These are phyloP conservation scores for Fraxinus baroniana DNA, from an alignment of 305 asterid genomes.

Conservation along the genomic window DNA sequence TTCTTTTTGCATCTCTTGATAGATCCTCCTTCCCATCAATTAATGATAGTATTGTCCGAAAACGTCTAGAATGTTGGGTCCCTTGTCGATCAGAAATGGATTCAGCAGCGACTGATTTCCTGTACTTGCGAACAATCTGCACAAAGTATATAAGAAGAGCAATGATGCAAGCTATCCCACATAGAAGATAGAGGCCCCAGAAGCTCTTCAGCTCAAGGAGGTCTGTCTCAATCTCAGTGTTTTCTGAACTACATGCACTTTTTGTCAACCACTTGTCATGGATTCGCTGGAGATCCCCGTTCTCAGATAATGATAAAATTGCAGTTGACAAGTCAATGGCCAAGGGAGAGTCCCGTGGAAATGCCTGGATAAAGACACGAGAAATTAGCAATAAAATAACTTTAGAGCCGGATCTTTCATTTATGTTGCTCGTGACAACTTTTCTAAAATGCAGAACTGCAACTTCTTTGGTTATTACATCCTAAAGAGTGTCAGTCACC, in stretches of 20 bases:
- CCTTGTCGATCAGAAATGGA: conserved; percentile 27
- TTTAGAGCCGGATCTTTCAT: not conserved
- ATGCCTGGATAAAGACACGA: conserved; percentile 46
- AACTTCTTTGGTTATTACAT: not conserved
- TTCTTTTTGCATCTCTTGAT: conserved; percentile 50
- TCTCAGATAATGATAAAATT: conserved; percentile 64
- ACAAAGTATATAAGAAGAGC: conserved; percentile 56
- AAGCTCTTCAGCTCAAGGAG: conserved; percentile 71
- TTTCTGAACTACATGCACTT: conserved; percentile 47
- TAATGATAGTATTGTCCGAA: conserved; percentile 54
- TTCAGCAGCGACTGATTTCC: conserved; percentile 32
- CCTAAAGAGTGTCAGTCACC: not conserved
- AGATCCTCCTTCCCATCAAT: conserved; percentile 65
- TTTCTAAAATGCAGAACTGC: not conserved
- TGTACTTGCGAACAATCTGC: conserved; percentile 46
- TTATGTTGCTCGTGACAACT: not conserved
- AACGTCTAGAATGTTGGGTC: conserved; percentile 46
- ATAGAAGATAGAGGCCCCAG: conserved; percentile 63
- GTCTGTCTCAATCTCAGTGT: conserved; percentile 50
- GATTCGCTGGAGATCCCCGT: conserved; percentile 69
- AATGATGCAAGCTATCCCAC: conserved; percentile 45
- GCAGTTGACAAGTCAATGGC: conserved; percentile 75
- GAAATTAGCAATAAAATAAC: not conserved
- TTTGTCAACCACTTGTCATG: conserved; percentile 74
- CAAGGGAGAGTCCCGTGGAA: conserved; percentile 72